Evolutionary conservation across 139 green algal species (phyloP), one percentile per base, ranked within the genome.

Genomic region (Picochlorum costavermella): DNA sequence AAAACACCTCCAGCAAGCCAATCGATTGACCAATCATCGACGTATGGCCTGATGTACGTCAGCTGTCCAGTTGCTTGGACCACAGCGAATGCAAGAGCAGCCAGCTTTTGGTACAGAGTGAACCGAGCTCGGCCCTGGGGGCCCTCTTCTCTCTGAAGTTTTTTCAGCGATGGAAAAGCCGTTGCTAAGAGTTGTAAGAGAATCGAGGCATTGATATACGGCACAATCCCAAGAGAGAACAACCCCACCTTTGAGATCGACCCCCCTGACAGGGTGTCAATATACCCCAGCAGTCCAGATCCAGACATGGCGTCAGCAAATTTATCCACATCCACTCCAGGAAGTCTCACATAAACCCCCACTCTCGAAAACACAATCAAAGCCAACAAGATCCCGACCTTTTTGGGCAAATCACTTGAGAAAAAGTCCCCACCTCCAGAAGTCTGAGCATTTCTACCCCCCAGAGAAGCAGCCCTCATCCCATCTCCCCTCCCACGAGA

Each of bases 171-270:
- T 11, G 90, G 90, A 72, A 96, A 96, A 17, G 84, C 83, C 2
- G 86, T 86, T 13, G 83, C 71, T 43, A 96, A 80, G 50, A 98
- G 86, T 81, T 97, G 90, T 30, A 90, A 74, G 17, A 94, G 69
- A 77, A 99, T 99, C 69, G 86, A 95, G 14, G 90, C 83, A 72
- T 99, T 99, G 87, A 99, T 99, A 87, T 96, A 97, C 31, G 92
- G 94, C 62, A 99, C 92, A 74, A 99, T 99, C 60, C 94, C 93
- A n/a, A 98, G 85, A 6, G 83, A 94, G 77, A 99, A 99, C 8
- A 99, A 72, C n/a, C 92, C 92, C 3, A 95, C 83, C 37, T 84
- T 80, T 50, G 75, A 83, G 60, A 90, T 88, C 40, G 78, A 90
- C 6, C 84, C 84, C 11, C 83, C 87, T 12, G 85, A 90, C 17